These are phyloP conservation scores for Grosmannia huntii DNA, from an alignment of 2,329 filamentous ascomycete genomes.

Conservation along the genomic window DNA sequence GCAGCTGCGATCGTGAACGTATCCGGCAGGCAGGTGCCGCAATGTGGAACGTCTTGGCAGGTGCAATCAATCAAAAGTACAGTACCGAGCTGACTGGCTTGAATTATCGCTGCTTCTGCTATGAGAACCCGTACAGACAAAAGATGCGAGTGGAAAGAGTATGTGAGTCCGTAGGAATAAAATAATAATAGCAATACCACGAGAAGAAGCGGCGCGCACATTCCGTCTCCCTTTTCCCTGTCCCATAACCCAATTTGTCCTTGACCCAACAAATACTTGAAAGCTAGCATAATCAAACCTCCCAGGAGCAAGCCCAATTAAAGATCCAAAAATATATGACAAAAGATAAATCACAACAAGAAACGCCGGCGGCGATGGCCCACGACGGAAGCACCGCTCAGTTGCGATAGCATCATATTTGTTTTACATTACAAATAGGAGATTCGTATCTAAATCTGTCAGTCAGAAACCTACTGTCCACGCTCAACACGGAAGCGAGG, in stretches of 20 bases:
- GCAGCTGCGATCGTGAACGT: too few species aligned
- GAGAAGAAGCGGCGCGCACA: neutral
- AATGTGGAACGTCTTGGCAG: too few species aligned
- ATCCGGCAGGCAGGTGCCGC: too few species aligned
- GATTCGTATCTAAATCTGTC: slow-evolving; percentile 40
- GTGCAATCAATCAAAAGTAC: too few species aligned
- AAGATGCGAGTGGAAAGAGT: neutral
- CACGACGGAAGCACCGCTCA: neutral
- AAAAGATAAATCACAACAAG: neutral
- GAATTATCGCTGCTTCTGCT: too few species aligned
- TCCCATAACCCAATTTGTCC: neutral
- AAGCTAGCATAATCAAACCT: neutral
- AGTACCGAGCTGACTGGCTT: too few species aligned
- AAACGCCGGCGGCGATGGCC: neutral
- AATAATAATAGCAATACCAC: neutral
- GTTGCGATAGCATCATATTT: neutral
- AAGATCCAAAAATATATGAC: neutral
- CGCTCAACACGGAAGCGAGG: slow-evolving; percentile 3
- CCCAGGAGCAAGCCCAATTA: neutral
- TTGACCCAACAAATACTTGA: neutral
- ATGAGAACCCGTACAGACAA: neutral
- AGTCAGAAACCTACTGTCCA: slow-evolving; percentile 11
- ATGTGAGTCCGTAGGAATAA: too few species aligned
- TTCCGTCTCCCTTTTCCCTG: neutral
- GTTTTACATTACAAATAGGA: slow-evolving; percentile 49